Evolutionary conservation across 176 grass and related monocot genomes (phyloP).

Genomic region (Lolium multiflorum): DNA sequence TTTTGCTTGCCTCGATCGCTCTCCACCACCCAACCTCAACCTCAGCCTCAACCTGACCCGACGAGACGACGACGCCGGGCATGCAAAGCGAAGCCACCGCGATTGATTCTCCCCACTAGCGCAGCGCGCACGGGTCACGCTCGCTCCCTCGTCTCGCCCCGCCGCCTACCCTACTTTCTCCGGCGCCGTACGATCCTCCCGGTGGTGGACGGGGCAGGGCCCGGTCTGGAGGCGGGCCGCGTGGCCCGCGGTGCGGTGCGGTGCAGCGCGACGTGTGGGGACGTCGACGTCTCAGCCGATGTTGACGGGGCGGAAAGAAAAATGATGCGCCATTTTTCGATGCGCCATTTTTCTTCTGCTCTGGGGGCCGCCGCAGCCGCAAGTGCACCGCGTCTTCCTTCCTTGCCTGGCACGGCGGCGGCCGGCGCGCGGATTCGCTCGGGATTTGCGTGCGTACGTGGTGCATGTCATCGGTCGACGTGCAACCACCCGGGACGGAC

Average conservation of each 20-base stretch:
- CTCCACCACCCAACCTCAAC: neutral
- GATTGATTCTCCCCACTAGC: too few relatives aligned
- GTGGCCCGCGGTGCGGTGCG: constrained; percentile 52
- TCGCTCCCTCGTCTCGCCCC: neutral
- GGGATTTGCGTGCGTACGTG: constrained; percentile 17
- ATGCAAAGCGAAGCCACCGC: neutral
- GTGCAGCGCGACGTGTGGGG: constrained; percentile 11
- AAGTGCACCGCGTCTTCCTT: constrained; percentile 46
- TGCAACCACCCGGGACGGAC: neutral
- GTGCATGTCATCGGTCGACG: constrained; percentile 9
- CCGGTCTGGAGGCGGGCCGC: constrained; percentile 22
- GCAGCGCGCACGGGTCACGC: constrained; percentile 18
- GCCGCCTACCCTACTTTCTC: neutral
- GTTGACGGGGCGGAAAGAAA: neutral
- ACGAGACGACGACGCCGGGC: too few relatives aligned
- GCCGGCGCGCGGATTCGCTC: constrained; percentile 12
- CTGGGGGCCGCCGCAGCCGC: constrained; percentile 40
- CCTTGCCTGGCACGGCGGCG: constrained; percentile 49
- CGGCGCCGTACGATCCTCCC: neutral
- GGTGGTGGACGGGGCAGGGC: neutral
- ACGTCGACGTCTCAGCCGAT: neutral
- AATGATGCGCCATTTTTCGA: neutral
- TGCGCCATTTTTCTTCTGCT: neutral
- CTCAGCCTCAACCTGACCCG: too few relatives aligned
- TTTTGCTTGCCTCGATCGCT: constrained; percentile 6